Conservation (phyloP, 805 yeast genomes). For the Ogataea nonfermentans region DNA sequence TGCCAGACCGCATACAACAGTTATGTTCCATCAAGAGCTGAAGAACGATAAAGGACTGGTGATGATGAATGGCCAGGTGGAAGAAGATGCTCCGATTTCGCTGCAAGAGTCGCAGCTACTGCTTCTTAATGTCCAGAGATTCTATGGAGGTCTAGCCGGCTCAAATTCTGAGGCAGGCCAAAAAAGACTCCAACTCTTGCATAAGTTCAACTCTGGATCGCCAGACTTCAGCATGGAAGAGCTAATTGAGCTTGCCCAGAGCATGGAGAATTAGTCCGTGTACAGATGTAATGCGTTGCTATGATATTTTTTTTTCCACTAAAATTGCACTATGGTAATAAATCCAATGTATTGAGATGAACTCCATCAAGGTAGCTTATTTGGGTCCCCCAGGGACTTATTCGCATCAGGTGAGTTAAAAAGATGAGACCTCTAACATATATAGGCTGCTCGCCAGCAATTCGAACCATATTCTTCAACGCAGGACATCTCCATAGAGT, state of each 20-base stretch:
- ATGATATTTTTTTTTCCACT: constrained; percentile 3
- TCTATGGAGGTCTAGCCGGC: constrained; percentile 67
- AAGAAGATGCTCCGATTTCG: constrained; percentile 63
- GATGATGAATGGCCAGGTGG: constrained; percentile 84
- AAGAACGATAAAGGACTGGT: constrained; percentile 57
- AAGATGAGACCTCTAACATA: not conserved
- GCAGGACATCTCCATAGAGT: constrained; percentile 21
- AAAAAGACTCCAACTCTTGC: constrained; percentile 56
- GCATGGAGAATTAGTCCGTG: constrained; percentile 48
- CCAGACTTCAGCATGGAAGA: constrained; percentile 62
- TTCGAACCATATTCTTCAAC: constrained; percentile 29
- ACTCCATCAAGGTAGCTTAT: constrained; percentile 54
- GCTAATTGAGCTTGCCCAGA: constrained; percentile 70
- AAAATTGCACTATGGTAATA: not conserved
- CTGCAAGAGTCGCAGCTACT: constrained; percentile 77
- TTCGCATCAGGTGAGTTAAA: constrained; percentile 68
- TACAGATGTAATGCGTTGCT: constrained; percentile 6
- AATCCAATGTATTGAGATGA: constrained; percentile 9
- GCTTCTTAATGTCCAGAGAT: constrained; percentile 73
- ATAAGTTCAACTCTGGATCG: constrained; percentile 69
- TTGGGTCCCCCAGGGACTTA: constrained; percentile 93
- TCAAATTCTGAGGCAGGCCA: constrained; percentile 39
- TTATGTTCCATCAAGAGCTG: constrained; percentile 83
- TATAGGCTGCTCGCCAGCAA: constrained; percentile 48
- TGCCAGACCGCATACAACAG: constrained; percentile 93